Conservation (phyloP, 2,329 filamentous ascomycete genomes). For the Zalaria obscura region DNA sequence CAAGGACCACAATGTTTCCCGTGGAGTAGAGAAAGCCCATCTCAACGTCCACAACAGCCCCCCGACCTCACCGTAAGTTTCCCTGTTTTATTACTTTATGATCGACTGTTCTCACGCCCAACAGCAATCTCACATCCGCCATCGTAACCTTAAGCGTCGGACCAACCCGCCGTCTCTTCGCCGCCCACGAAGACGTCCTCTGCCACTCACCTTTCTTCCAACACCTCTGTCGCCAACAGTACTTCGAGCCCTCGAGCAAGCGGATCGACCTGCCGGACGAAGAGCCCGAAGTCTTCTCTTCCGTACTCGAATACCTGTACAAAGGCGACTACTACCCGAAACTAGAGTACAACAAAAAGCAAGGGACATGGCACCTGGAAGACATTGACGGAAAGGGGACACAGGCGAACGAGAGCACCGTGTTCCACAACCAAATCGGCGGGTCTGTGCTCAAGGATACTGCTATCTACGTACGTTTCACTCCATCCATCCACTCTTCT, state of each 20-base stretch:
- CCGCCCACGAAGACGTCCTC: constrained; percentile 78
- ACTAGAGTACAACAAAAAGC: constrained; percentile 66
- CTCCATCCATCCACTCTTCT: neutral
- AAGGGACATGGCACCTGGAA: constrained; percentile 73
- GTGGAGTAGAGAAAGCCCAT: neutral
- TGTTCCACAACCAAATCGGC: constrained; percentile 52
- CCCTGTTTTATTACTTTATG: neutral
- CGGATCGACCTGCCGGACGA: constrained; percentile 71
- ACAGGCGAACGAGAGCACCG: constrained; percentile 44
- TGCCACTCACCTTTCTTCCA: constrained; percentile 67
- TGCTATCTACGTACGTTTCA: constrained; percentile 52
- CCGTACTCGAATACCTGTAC: constrained; percentile 80
- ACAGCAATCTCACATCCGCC: neutral
- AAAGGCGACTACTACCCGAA: constrained; percentile 88
- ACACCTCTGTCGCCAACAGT: constrained; percentile 46
- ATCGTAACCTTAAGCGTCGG: neutral
- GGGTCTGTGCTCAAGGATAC: constrained; percentile 73
- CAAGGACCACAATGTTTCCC: neutral
- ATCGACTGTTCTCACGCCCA: neutral
- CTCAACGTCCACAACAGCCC: neutral
- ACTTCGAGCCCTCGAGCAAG: constrained; percentile 46
- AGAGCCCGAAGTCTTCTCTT: constrained; percentile 81
- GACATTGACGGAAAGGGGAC: constrained; percentile 32
- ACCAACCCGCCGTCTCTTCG: constrained; percentile 59
- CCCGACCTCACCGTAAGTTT: neutral